Evolutionary conservation across 2,329 filamentous ascomycete species (phyloP).

Genomic region (Neodidymelliopsis sp.): DNA sequence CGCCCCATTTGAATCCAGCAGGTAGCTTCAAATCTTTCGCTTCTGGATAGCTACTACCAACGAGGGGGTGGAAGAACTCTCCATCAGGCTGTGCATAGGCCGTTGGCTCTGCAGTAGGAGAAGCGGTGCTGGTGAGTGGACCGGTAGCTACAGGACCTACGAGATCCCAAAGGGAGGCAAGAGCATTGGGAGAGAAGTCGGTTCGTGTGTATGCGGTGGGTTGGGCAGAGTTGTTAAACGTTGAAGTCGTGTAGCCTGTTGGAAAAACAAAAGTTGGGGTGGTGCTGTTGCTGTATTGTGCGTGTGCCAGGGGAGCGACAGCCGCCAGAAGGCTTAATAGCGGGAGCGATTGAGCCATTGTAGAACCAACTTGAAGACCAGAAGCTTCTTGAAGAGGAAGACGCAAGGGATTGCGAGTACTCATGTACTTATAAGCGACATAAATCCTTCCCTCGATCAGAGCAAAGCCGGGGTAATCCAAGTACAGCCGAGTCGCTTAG

Average conservation of each 20-base stretch:
- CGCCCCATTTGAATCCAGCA: slow-evolving; percentile 53
- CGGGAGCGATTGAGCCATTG: slow-evolving; percentile 31
- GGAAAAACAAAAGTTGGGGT: slow-evolving; percentile 39
- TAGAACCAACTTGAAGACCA: background rate
- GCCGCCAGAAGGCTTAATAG: slow-evolving; percentile 29
- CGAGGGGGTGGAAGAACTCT: slow-evolving; percentile 53
- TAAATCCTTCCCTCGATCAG: background rate
- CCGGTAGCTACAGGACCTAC: slow-evolving; percentile 54
- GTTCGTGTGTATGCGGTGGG: slow-evolving; percentile 53
- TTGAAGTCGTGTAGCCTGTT: slow-evolving; percentile 47
- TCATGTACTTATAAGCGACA: slow-evolving; percentile 2
- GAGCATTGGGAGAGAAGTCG: slow-evolving; percentile 57
- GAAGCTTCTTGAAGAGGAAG: background rate
- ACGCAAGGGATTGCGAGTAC: background rate
- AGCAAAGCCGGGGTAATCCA: background rate
- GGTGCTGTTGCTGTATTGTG: slow-evolving; percentile 5
- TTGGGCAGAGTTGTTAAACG: slow-evolving; percentile 53
- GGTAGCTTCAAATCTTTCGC: slow-evolving; percentile 50
- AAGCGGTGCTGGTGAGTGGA: slow-evolving; percentile 52
- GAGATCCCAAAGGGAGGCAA: slow-evolving; percentile 56
- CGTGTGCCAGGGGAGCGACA: slow-evolving; percentile 13
- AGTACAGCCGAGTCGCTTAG: background rate
- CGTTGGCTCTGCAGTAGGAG: slow-evolving; percentile 54
- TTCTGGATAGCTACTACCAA: slow-evolving; percentile 47
- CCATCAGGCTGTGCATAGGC: slow-evolving; percentile 49